phyloP scores from a whole-genome alignment of 2,329 filamentous ascomycete species.

The Verticillium longisporum region DNA sequence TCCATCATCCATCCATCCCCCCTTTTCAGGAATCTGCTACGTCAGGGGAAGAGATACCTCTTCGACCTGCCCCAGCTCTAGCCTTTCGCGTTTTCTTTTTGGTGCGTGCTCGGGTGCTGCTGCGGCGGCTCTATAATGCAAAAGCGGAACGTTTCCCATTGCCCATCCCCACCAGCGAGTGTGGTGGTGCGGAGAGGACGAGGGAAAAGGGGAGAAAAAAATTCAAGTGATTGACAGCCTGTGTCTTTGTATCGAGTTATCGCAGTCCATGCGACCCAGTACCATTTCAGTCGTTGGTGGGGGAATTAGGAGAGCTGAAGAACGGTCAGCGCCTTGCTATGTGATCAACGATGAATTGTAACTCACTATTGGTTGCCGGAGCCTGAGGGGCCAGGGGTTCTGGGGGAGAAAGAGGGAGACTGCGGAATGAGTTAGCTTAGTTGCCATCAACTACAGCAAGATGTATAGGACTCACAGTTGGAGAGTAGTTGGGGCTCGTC shows the following conservation, averaged over 20 bases:
- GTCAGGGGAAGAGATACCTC: not conserved
- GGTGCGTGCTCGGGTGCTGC: not conserved
- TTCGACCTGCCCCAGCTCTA: not conserved
- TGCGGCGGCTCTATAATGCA: slow-evolving; percentile 11
- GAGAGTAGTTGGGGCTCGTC: slow-evolving; percentile 66
- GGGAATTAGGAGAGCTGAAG: slow-evolving; percentile 22
- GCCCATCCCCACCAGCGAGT: not conserved
- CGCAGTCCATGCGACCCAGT: slow-evolving; percentile 2
- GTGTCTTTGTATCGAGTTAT: slow-evolving; percentile 11
- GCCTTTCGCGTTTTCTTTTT: not conserved
- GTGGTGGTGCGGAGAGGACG: not conserved
- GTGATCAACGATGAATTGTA: not conserved
- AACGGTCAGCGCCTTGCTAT: not conserved
- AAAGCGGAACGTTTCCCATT: not conserved
- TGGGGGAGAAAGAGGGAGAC: slow-evolving; percentile 40
- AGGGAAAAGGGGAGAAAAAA: slow-evolving; percentile 1
- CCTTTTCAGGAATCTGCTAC: not conserved
- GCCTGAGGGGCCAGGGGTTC: slow-evolving; percentile 35
- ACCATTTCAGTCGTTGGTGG: slow-evolving; percentile 29
- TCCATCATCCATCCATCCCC: not conserved
- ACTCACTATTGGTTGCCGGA: slow-evolving; percentile 32
- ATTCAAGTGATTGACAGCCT: slow-evolving; percentile 12
- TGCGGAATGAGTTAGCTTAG: slow-evolving; percentile 21
- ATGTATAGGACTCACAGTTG: slow-evolving; percentile 37
- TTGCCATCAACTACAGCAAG: not conserved